phyloP scores from a whole-genome alignment of 352 stramenopile genomes.

The Elongisporangium senticosum region DNA sequence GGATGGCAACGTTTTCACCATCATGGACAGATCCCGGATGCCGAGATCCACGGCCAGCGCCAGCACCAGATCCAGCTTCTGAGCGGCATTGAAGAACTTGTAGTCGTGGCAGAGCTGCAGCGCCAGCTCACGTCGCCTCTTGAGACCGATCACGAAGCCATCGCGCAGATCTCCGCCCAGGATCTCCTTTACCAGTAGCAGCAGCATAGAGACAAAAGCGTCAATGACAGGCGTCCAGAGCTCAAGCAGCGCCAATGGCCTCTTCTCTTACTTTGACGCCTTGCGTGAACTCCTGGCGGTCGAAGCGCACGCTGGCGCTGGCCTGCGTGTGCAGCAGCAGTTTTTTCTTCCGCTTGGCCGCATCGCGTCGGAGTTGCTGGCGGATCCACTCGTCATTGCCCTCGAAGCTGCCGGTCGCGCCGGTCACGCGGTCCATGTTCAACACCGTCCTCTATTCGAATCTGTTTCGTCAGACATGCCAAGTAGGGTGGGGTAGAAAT shows the following conservation, averaged over 20 bases:
- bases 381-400: slow-evolving; percentile 55
- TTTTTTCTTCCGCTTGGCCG: slow-evolving; percentile 28
- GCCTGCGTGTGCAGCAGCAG: slow-evolving; percentile 22
- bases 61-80: slow-evolving; percentile 77
- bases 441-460: background rate
- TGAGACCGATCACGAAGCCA: slow-evolving; percentile 82
- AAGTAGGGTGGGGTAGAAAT: background rate
- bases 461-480: background rate
- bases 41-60: slow-evolving; percentile 75
- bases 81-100: slow-evolving; percentile 63
- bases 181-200: slow-evolving; percentile 29
- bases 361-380: slow-evolving; percentile 27
- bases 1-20: slow-evolving; percentile 78
- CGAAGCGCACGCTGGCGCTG: slow-evolving; percentile 42
- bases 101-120: slow-evolving; percentile 71
- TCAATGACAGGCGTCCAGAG: slow-evolving; percentile 1
- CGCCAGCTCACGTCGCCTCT: slow-evolving; percentile 72
- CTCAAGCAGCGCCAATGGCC: background rate
- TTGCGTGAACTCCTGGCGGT: slow-evolving; percentile 48
- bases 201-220: background rate
- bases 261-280: slow-evolving; percentile 35
- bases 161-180: slow-evolving; percentile 61
- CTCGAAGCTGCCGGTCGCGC: slow-evolving; percentile 17
- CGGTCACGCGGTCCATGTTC: background rate
- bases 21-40: slow-evolving; percentile 70